Evolutionary conservation across 1,139 yeast species (phyloP).

Genomic region (Zygosaccharomyces sapae): DNA sequence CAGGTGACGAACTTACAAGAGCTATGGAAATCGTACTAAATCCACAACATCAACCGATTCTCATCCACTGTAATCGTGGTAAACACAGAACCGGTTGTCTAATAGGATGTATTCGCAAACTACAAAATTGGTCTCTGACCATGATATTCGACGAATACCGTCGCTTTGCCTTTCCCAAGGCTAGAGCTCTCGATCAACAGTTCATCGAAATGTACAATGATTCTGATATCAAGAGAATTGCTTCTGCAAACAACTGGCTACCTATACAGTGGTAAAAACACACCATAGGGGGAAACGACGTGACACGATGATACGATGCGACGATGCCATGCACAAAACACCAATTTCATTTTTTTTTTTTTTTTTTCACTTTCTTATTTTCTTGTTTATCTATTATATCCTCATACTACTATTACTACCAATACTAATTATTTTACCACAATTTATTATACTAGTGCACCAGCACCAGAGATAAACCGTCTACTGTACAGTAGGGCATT

Average conservation of each 20-base stretch:
- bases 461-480: constrained; percentile 47
- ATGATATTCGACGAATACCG: constrained; percentile 94
- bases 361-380: not conserved
- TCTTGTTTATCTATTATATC: not conserved
- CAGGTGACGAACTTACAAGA: constrained; percentile 68
- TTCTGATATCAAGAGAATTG: constrained; percentile 50
- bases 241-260: constrained; percentile 51
- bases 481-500: constrained; percentile 68
- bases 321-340: constrained; percentile 5
- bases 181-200: constrained; percentile 91
- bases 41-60: constrained; percentile 82
- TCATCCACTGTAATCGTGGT: constrained; percentile 93
- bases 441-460: constrained; percentile 10
- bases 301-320: not conserved
- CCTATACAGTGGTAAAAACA: constrained; percentile 59
- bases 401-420: not conserved
- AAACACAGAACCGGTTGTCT: constrained; percentile 96
- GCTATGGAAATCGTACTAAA: constrained; percentile 78
- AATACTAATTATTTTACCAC: not conserved
- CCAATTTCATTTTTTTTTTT: not conserved
- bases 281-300: not conserved
- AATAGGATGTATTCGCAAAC: constrained; percentile 82
- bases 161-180: constrained; percentile 91
- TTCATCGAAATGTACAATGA: constrained; percentile 86
- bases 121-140: constrained; percentile 88